Evolutionary conservation across 2,329 filamentous ascomycete genomes (phyloP), one percentile per base, ranked within the genome.

Genomic region (Colletotrichum sp.): DNA sequence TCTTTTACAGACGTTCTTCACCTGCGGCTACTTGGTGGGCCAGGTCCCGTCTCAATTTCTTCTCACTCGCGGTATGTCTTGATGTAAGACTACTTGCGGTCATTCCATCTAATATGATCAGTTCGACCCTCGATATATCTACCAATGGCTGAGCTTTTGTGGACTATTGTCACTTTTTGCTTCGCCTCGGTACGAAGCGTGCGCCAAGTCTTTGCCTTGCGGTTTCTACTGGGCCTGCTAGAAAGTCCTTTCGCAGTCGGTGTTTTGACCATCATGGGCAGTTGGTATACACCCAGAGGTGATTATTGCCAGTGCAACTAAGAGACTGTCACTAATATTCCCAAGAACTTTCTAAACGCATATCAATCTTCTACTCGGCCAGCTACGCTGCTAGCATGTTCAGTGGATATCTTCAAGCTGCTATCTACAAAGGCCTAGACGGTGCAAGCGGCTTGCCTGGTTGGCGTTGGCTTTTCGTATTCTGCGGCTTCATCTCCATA

Each of bases 401-500:
- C 0, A n/a, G 18, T n/a, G 39, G 18, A 6, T n/a, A 43, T 43
- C 18, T 43, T 6, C 39, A 43, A n/a, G 39, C 39, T n/a, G 39
- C 39, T 2, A 43, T 43, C 39, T 43, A 43, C 1, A n/a, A 43
- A 43, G 18, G 39, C 18, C 39, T 43, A 0, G 9, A 43, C 9
- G 39, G 18, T 5, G 39, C 39, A 4, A 43, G 39, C 39, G 39
- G 39, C 5, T 43, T 43, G 3, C 39, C 39, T 43, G 39, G 39
- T 43, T n/a, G 39, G 39, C 39, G 39, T 2, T 43, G 39, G 0
- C 24, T 82, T 1, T n/a, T 72, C 39, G 4, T 43, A 43, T 43
- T 43, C 18, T 43, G 39, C 39, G 39, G 18, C 18, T 43, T 43
- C 39, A 43, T 43, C 18, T 43, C 39, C 18, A 43, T 43, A 43